A percentile compares a stretch with the other conserved stretches of the same genome.
These are phyloP conservation scores for Pseudodiploospora longispora DNA, from an alignment of 2,329 filamentous ascomycete genomes.

Conservation along the genomic window DNA sequence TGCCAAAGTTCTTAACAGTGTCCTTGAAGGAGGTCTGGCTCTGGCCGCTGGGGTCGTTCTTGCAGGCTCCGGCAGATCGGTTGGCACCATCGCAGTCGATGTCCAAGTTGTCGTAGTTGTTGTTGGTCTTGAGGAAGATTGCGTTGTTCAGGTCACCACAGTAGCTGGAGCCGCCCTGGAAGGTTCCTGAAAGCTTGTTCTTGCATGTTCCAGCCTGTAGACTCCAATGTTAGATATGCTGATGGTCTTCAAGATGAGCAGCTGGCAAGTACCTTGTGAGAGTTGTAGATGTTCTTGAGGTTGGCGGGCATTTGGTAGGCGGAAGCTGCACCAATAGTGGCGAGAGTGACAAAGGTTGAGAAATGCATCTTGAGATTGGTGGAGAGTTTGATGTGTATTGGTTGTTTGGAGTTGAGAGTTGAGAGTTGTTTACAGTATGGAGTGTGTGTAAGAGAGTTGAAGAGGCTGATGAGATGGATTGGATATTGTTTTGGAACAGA, in stretches of 20 bases:
- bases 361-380: conserved; percentile 4
- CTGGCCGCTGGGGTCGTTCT: conserved; percentile 7
- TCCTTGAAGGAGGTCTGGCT: conserved; percentile 5
- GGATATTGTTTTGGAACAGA: too few species aligned
- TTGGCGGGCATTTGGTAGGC: conserved; percentile 9
- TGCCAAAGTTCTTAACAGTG: conserved; percentile 3
- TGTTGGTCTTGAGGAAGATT: conserved; percentile 17
- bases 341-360: conserved; percentile 2
- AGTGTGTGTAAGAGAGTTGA: too few species aligned
- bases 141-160: conserved; percentile 29
- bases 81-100: conserved; percentile 8
- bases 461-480: too few species aligned
- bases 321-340: conserved; percentile 8
- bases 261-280: conserved; percentile 3
- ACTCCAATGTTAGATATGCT: neutral
- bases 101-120: conserved; percentile 8
- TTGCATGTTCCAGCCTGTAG: conserved; percentile 20
- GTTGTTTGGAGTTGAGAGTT: too few species aligned
- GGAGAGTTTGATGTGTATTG: neutral
- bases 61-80: neutral
- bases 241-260: neutral
- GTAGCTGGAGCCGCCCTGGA: conserved; percentile 9
- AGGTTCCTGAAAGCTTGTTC: conserved; percentile 12
- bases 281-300: conserved; percentile 8
- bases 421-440: too few species aligned